These are phyloP conservation scores for Gossypium turneri DNA, from an alignment of 345 rosid species.

Conservation along the genomic window DNA sequence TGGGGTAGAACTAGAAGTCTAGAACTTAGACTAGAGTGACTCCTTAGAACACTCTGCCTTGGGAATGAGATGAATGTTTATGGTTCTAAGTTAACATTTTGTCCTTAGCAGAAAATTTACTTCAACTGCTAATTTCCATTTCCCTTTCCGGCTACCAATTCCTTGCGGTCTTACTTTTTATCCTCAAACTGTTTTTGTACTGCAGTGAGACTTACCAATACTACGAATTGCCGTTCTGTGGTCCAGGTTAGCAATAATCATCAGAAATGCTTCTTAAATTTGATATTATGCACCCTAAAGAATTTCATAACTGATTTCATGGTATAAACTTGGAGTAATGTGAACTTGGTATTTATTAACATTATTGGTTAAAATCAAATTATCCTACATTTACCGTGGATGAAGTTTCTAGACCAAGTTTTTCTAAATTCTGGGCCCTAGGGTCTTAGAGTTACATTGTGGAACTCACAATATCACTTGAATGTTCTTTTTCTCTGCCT, in stretches of 20 bases:
- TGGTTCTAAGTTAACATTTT: neutral
- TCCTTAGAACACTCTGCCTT: neutral
- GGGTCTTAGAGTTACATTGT: neutral
- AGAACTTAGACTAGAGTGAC: neutral
- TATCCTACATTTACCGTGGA: neutral
- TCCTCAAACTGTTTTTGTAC: slow-evolving; percentile 1
- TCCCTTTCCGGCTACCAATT: neutral
- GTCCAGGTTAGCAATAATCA: slow-evolving; percentile 57
- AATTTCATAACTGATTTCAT: neutral
- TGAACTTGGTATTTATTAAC: neutral
- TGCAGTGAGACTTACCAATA: slow-evolving; percentile 84
- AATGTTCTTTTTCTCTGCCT: neutral
- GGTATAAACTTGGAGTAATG: neutral
- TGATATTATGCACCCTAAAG: neutral
- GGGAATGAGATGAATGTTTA: neutral
- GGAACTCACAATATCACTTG: neutral
- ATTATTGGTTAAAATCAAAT: neutral
- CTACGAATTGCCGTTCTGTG: slow-evolving; percentile 76
- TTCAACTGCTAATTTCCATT: neutral
- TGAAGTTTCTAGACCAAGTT: neutral
- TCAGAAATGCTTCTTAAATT: neutral
- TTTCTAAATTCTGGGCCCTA: neutral
- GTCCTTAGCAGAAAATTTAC: neutral
- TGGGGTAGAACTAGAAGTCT: neutral
- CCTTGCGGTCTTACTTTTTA: neutral